Evolutionary conservation across 192 early-diverging fungal genomes (phyloP).

Genomic region (Backusella sp.): DNA sequence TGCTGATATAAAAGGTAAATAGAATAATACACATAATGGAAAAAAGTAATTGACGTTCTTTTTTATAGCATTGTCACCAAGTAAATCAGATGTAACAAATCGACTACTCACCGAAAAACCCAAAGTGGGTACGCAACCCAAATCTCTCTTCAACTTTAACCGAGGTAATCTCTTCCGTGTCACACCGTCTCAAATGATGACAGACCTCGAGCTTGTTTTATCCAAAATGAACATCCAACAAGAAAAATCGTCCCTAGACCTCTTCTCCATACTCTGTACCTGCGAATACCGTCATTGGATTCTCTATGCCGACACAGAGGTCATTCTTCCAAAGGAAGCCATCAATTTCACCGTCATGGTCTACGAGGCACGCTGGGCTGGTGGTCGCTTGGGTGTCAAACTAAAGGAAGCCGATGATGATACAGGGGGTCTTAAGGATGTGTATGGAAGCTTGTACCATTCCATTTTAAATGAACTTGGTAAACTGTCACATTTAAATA

Average conservation of each 20-base stretch:
- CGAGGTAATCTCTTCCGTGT: constrained; percentile 13
- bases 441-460: neutral
- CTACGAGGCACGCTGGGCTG: constrained; percentile 25
- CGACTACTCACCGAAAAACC: neutral
- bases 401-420: constrained; percentile 17
- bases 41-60: no score
- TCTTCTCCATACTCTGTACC: neutral
- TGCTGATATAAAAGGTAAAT: neutral
- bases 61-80: neutral
- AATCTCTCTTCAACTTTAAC: constrained; percentile 19
- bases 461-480: constrained; percentile 3
- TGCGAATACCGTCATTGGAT: neutral
- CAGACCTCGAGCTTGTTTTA: neutral
- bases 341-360: constrained; percentile 20
- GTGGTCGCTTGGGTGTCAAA: constrained; percentile 22
- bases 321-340: neutral
- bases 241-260: neutral
- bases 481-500: constrained; percentile 2
- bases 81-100: constrained; percentile 3
- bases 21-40: no score
- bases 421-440: neutral
- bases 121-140: neutral
- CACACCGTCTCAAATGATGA: constrained; percentile 15
- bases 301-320: neutral
- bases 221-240: neutral